These are phyloP conservation scores for Proliferodiscus dingleyae DNA, from an alignment of 2,329 filamentous ascomycete species.

Conservation along the genomic window DNA sequence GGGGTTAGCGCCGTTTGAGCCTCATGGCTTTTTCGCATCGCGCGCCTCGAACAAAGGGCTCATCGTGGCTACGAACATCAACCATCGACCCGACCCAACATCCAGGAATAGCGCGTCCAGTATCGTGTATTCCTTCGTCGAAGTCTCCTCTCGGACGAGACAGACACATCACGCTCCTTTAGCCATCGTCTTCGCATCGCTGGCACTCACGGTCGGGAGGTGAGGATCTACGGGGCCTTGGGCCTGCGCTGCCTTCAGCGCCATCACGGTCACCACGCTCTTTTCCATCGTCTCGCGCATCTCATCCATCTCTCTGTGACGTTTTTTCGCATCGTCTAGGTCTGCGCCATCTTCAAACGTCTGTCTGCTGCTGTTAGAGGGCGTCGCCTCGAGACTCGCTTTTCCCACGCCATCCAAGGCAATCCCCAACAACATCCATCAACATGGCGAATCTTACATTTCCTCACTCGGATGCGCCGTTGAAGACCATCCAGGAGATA, in stretches of 20 bases:
- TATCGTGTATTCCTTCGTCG: slow-evolving; percentile 31
- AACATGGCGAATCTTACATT: slow-evolving; percentile 92
- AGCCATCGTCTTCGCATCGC: slow-evolving; percentile 16
- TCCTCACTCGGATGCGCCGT: slow-evolving; percentile 84
- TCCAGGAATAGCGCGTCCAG: slow-evolving; percentile 30
- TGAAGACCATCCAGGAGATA: slow-evolving; percentile 98
- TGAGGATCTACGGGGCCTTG: slow-evolving; percentile 25
- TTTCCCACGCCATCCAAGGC: slow-evolving; percentile 10
- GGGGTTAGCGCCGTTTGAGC: slow-evolving; percentile 2
- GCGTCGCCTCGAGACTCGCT: slow-evolving; percentile 10
- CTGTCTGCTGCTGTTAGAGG: slow-evolving; percentile 19
- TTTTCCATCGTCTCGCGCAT: slow-evolving; percentile 23
- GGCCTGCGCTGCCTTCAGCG: slow-evolving; percentile 30
- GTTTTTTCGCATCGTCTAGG: slow-evolving; percentile 9
- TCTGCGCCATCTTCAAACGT: slow-evolving; percentile 18
- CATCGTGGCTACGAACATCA: slow-evolving; percentile 6
- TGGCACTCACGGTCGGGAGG: slow-evolving; percentile 20
- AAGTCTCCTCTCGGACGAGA: slow-evolving; percentile 29
- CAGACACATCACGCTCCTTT: slow-evolving; percentile 27
- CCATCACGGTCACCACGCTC: slow-evolving; percentile 24
- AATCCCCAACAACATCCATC: slow-evolving; percentile 21
- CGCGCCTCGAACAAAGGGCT: slow-evolving; percentile 4
- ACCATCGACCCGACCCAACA: slow-evolving; percentile 14
- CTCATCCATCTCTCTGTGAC: slow-evolving; percentile 14
- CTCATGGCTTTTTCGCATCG: slow-evolving; percentile 1